Evolutionary conservation across 1,139 yeast species (phyloP), one percentile per base, ranked within the genome.

Genomic region (Candida neerlandica): DNA sequence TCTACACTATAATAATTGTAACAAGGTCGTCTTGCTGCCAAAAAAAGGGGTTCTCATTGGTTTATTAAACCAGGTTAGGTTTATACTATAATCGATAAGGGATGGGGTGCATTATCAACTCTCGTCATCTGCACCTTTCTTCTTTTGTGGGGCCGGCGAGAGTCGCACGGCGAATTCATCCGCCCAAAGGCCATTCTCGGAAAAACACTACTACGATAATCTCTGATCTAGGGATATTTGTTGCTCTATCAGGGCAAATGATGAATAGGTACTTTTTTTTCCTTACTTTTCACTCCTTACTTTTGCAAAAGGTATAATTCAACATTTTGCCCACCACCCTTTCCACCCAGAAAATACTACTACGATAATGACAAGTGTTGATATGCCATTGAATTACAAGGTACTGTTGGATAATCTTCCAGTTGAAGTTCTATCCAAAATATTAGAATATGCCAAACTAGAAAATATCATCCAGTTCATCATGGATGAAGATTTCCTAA

Each of bases 381-480:
- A 37, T 6, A 21, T 37, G 40, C 10, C 26, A 37, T 37, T 37
- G 16, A 19, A 19, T 7, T 37, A 37, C 12, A 12, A 37, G 12
- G n/a, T 37, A 37, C 27, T 26, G 23, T 37, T 37, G 14, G 40
- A 37, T n/a, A 11, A 14, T 37, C 27, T 42, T n/a, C 57, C 56
- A 7, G 12, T 44, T 16, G 58, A 56, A 21, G 33, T 57, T 16
- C 37, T 57, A 5, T 37, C 42, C 11, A 27, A 34, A 12, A 48
- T 57, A 18, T 19, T 57, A 9, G 21, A 37, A 3, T 44, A 50
- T 46, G 41, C 48, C 6, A 41, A 41, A 14, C 12, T 55, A 12
- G 46, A 51, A 14, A 50, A 51, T 15, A n/a, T 55, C 14, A 39
- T 47, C 14, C 45, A 49, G n/a, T 44, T 53, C 19, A 30, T 52